A percentile compares a stretch with the other conserved stretches of the same genome.
Conservation (phyloP, 164 flowering plant genomes). For the Macadamia integrifolia region DNA sequence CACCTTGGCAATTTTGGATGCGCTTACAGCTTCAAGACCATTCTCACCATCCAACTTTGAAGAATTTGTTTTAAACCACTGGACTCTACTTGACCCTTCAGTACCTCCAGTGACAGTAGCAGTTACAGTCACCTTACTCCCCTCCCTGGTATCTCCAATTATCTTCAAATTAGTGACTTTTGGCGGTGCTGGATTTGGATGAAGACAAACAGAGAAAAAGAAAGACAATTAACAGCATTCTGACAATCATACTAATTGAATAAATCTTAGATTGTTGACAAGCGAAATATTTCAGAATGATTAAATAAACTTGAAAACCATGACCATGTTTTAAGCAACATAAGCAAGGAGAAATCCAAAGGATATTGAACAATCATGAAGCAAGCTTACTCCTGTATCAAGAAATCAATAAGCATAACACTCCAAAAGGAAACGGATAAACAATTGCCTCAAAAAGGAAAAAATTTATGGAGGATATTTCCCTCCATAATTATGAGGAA, state of each 20-base stretch:
- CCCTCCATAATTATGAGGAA: too few species aligned
- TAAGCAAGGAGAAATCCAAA: not conserved
- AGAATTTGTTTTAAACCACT: slow-evolving; percentile 84
- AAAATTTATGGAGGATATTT: too few species aligned
- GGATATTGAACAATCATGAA: too few species aligned
- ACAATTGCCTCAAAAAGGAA: too few species aligned
- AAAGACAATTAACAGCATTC: not conserved
- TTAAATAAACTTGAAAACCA: not conserved
- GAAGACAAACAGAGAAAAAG: slow-evolving; percentile 4
- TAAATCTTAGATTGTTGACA: too few species aligned
- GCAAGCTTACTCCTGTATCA: too few species aligned
- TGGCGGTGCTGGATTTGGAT: slow-evolving; percentile 73
- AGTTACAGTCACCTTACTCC: slow-evolving; percentile 73
- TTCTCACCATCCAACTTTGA: slow-evolving; percentile 52
- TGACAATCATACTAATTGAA: not conserved
- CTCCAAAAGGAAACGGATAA: too few species aligned
- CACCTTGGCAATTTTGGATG: slow-evolving; percentile 92
- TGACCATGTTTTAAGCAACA: not conserved
- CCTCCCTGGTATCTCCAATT: slow-evolving; percentile 84
- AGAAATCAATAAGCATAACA: too few species aligned
- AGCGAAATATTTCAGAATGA: not conserved
- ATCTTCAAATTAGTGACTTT: slow-evolving; percentile 69
- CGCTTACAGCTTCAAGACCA: slow-evolving; percentile 69
- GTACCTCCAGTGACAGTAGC: slow-evolving; percentile 90
- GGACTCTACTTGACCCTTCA: slow-evolving; percentile 95